These are phyloP conservation scores for Rosa chinensis DNA, from an alignment of 306 rosid genomes.

Conservation along the genomic window DNA sequence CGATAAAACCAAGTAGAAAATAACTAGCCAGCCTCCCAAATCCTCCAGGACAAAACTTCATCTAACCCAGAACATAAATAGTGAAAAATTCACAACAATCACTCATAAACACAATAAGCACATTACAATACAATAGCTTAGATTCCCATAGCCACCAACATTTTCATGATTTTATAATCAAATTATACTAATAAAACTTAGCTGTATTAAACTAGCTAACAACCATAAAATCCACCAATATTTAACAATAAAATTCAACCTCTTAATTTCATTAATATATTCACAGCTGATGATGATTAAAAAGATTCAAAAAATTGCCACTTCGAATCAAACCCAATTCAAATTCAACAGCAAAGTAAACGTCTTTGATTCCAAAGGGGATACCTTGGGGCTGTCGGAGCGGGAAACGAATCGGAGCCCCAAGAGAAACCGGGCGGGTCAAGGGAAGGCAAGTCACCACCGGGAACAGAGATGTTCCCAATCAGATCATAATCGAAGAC, in stretches of 20 bases:
- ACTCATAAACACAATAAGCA: background rate
- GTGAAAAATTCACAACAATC: background rate
- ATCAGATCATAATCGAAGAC: conserved; percentile 53
- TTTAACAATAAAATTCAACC: background rate
- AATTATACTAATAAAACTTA: background rate
- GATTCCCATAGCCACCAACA: background rate
- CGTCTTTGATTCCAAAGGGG: background rate
- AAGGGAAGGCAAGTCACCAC: conserved; percentile 40
- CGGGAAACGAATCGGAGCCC: conserved; percentile 41
- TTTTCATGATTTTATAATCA: background rate
- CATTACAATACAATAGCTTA: background rate
- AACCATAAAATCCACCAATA: background rate
- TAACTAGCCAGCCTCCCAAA: background rate
- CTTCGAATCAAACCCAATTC: conserved; percentile 10
- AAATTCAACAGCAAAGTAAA: background rate
- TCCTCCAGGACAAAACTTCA: background rate
- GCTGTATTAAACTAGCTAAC: background rate
- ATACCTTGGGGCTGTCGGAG: conserved; percentile 37
- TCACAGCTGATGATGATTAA: background rate
- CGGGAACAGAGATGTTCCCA: conserved; percentile 50
- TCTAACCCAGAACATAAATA: background rate
- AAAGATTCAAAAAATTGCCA: background rate
- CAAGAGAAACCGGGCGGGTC: conserved; percentile 51
- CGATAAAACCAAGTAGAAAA: background rate
- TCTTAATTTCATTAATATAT: background rate